Evolutionary conservation across 148 eudicot species (phyloP), one percentile per base, ranked within the genome.

Genomic region (Talinum fruticosum): DNA sequence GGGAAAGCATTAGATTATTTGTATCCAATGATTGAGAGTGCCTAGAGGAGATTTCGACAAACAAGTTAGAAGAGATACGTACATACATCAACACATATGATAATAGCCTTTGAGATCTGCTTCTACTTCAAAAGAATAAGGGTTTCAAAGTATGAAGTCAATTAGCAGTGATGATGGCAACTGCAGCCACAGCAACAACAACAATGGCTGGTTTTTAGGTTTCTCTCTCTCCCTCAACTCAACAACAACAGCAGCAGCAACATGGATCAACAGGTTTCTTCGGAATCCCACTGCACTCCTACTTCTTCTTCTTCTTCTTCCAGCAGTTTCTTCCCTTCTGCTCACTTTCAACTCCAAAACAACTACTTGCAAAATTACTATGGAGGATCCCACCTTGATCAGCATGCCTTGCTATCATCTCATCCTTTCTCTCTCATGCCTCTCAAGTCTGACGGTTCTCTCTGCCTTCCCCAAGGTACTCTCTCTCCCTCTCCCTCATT

Each of bases 361-460:
- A 86, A 75, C 85, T 80, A 80, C 79, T 76, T 80, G 34, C 84
- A 79, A 19, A 76, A 72, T 69, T 87, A 78, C 76, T 90, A 83
- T 71, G 92, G 89, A 23, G 79, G 30, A 24, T 38, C 79, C 6
- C 47, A 41, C 13, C 77, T 74, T 87, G 85, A 80, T 82, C 53
- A 77, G 13, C 72, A 74, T 79, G 80, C 33, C 12, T 61, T 74
- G 28, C 74, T 82, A 1, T 82, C 79, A 76, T 78, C 85, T 78
- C 80, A 78, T 33, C 57, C 57, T 51, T 84, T 90, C 76, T 75
- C 92, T 77, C 87, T 89, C 5, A 94, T 94, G 98, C 98, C 98
- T 57, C 90, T 94, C 74, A 92, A 89, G 45, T 90, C 95, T 76
- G 98, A 94, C 84, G 98, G 98, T 8, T 92, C 98, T 54, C 88